Conservation (phyloP, 192 early-diverging fungal species). For the Allomyces macrogynus region DNA sequence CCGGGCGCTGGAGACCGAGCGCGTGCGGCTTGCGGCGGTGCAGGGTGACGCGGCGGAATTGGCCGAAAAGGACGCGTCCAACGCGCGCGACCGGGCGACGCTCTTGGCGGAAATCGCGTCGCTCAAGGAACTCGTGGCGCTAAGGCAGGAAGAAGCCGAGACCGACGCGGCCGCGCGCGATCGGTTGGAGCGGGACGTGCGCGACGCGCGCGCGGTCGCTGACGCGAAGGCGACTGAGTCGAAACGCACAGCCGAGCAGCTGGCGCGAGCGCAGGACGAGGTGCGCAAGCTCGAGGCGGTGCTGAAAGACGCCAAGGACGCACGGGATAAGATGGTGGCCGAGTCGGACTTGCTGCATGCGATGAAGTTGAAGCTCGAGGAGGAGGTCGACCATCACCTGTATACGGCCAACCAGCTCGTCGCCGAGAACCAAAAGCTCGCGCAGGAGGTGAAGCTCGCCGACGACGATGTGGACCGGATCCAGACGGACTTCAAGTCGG, state of each 20-base stretch:
- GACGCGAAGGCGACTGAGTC: neutral
- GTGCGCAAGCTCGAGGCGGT: neutral
- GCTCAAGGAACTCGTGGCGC: neutral
- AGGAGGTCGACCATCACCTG: neutral
- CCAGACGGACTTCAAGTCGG: neutral
- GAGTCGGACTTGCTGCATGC: neutral
- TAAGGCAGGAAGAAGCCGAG: neutral
- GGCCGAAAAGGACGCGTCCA: neutral
- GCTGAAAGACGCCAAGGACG: neutral
- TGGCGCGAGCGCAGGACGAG: neutral
- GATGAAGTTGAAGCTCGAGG: neutral
- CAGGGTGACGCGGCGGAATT: neutral
- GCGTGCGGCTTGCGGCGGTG: neutral
- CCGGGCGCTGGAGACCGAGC: neutral
- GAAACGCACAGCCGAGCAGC: neutral
- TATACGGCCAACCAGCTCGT: neutral
- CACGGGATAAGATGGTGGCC: neutral
- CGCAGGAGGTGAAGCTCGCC: neutral
- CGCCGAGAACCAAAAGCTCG: neutral
- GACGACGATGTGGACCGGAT: neutral
- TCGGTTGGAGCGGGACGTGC: neutral
- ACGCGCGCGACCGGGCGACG: neutral
- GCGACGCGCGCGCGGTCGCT: neutral
- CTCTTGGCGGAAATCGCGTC: neutral
- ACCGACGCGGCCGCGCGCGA: neutral